A percentile compares a stretch with the other conserved stretches of the same genome.
phyloP scores from a whole-genome alignment of 345 rosid genomes.

The Nephelium lappaceum region DNA sequence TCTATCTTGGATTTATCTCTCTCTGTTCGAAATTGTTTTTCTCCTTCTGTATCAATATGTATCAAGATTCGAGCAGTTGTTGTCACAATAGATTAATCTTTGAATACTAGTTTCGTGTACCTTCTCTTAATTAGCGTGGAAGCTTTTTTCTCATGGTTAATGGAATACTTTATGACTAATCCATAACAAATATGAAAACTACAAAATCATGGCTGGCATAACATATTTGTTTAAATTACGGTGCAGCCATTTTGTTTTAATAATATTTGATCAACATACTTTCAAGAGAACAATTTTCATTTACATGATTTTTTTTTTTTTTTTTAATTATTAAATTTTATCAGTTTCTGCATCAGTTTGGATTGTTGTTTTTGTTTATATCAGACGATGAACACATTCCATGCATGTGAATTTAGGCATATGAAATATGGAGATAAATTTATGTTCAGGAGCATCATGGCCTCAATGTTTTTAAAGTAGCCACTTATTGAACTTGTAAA shows the following conservation, averaged over 20 bases:
- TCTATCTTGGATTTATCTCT: not conserved
- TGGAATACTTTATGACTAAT: not conserved
- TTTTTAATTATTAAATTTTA: not conserved
- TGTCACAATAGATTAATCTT: not conserved
- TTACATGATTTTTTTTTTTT: not conserved
- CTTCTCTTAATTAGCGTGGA: too few relatives aligned
- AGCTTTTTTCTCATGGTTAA: too few relatives aligned
- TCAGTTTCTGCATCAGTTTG: slow-evolving; percentile 7
- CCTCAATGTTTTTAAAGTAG: not conserved
- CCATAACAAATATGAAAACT: not conserved
- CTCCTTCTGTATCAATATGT: not conserved
- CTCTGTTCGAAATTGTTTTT: not conserved
- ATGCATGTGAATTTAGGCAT: not conserved
- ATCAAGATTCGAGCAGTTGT: not conserved
- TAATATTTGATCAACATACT: not conserved
- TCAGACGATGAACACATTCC: not conserved
- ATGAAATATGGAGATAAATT: not conserved
- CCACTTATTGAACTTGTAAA: not conserved
- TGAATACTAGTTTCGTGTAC: not conserved
- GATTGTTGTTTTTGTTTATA: not conserved
- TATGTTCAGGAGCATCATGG: not conserved
- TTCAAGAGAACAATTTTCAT: not conserved
- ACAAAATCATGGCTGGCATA: not conserved
- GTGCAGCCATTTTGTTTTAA: not conserved
- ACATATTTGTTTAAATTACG: not conserved